These are phyloP conservation scores for Cyclotella cryptica DNA, from an alignment of 108 stramenopile genomes.

Conservation along the genomic window DNA sequence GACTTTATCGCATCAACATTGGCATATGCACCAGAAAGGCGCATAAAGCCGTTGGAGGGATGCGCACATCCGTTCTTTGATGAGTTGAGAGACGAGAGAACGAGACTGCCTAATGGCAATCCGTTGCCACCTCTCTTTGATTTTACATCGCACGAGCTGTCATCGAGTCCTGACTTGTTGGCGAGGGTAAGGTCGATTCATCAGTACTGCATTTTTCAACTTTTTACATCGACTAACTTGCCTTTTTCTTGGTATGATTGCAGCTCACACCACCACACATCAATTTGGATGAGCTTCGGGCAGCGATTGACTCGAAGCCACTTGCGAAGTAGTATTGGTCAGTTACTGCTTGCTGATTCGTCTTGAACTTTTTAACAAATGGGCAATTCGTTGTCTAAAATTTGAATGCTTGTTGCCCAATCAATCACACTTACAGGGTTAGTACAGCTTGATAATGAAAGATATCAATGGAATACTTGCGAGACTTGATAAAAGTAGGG, in stretches of 20 bases:
- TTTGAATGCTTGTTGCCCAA: background rate
- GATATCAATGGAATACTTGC: no score
- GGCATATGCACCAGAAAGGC: slow-evolving; percentile 90
- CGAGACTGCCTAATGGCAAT: slow-evolving; percentile 81
- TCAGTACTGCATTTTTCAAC: background rate
- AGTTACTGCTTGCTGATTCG: background rate
- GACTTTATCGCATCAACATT: slow-evolving; percentile 92
- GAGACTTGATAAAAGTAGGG: no score
- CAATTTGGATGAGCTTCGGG: slow-evolving; percentile 25
- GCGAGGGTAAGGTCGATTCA: slow-evolving; percentile 50
- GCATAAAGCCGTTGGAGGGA: slow-evolving; percentile 91
- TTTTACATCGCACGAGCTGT: slow-evolving; percentile 87
- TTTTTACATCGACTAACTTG: background rate
- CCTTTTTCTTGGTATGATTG: background rate
- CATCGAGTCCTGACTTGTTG: slow-evolving; percentile 62
- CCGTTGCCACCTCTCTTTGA: slow-evolving; percentile 91
- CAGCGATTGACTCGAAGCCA: slow-evolving; percentile 26
- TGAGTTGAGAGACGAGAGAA: slow-evolving; percentile 85
- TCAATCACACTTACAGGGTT: no score
- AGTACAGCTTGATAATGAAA: no score
- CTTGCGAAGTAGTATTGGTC: background rate
- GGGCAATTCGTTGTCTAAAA: background rate
- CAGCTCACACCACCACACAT: slow-evolving; percentile 40
- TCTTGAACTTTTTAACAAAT: background rate
- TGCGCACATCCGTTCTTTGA: slow-evolving; percentile 96